phyloP scores from a whole-genome alignment of 2,329 filamentous ascomycete species.

The Aureobasidium musti region DNA sequence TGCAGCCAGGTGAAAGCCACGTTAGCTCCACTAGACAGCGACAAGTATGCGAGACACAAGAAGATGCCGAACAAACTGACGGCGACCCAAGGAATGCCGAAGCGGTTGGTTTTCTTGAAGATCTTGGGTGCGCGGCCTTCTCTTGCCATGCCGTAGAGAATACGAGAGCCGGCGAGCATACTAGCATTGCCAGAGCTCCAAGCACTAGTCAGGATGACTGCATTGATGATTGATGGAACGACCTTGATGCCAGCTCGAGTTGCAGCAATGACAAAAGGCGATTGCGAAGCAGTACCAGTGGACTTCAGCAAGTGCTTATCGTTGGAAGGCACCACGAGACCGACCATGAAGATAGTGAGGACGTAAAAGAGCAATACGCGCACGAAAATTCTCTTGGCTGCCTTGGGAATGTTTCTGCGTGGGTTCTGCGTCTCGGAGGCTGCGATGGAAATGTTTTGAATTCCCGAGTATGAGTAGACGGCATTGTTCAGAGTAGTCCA shows the following conservation, averaged over 20 bases:
- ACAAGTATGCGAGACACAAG: slow-evolving; percentile 33
- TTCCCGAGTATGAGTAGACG: slow-evolving; percentile 33
- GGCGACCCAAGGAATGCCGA: slow-evolving; percentile 32
- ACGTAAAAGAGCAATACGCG: slow-evolving; percentile 59
- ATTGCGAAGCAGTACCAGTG: slow-evolving; percentile 55
- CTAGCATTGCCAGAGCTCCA: slow-evolving; percentile 57
- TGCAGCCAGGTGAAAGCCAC: slow-evolving; percentile 39
- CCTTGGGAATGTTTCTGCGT: slow-evolving; percentile 54
- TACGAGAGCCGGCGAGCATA: slow-evolving; percentile 32
- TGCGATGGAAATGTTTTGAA: slow-evolving; percentile 36
- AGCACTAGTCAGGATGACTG: slow-evolving; percentile 66
- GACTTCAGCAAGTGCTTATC: slow-evolving; percentile 53
- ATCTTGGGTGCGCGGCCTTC: slow-evolving; percentile 63
- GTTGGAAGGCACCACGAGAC: slow-evolving; percentile 59
- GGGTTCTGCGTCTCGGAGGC: slow-evolving; percentile 30
- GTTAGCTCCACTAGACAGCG: slow-evolving; percentile 33
- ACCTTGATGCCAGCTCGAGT: slow-evolving; percentile 49
- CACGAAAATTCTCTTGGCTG: slow-evolving; percentile 59
- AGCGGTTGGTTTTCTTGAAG: slow-evolving; percentile 32
- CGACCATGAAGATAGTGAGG: slow-evolving; percentile 57
- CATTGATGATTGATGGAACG: slow-evolving; percentile 68
- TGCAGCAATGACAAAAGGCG: slow-evolving; percentile 54
- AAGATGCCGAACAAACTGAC: slow-evolving; percentile 31
- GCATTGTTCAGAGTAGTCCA: slow-evolving; percentile 32
- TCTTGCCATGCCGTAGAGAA: slow-evolving; percentile 42